Conservation (phyloP, 1,139 yeast species). For the Blastobotrys serpentis region DNA sequence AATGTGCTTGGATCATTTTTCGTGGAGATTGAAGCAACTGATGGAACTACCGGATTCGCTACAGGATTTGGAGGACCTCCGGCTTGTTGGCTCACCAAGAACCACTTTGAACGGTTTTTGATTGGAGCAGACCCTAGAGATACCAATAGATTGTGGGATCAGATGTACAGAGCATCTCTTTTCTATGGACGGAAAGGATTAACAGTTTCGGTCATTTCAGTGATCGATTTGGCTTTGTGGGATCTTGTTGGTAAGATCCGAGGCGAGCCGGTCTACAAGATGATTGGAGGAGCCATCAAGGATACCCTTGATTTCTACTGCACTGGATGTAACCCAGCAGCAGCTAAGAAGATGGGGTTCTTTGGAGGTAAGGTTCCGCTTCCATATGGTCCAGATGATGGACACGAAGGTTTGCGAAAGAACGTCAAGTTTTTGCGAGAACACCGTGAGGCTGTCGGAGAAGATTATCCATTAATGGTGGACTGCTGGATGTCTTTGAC, state of each 20-base stretch:
- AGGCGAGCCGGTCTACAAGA: slow-evolving; percentile 50
- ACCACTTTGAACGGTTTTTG: slow-evolving; percentile 48
- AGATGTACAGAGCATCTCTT: slow-evolving; percentile 50
- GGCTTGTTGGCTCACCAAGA: slow-evolving; percentile 49
- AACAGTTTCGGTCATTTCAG: slow-evolving; percentile 48
- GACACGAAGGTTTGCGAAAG: slow-evolving; percentile 45
- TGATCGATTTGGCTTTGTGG: slow-evolving; percentile 51
- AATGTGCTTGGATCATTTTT: slow-evolving; percentile 52
- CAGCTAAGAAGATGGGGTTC: slow-evolving; percentile 25
- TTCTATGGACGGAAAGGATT: slow-evolving; percentile 52
- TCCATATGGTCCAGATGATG: slow-evolving; percentile 52
- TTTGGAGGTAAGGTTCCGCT: slow-evolving; percentile 40
- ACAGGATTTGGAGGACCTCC: slow-evolving; percentile 56
- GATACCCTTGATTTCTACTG: slow-evolving; percentile 48
- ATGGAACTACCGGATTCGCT: slow-evolving; percentile 50
- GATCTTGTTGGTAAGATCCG: slow-evolving; percentile 50
- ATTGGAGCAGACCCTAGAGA: slow-evolving; percentile 49
- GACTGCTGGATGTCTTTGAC: slow-evolving; percentile 53
- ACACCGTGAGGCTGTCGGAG: slow-evolving; percentile 48
- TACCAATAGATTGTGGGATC: slow-evolving; percentile 47
- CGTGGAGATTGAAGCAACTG: slow-evolving; percentile 48
- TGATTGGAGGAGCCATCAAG: slow-evolving; percentile 51
- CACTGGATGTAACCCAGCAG: slow-evolving; percentile 48
- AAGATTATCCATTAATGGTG: slow-evolving; percentile 52
- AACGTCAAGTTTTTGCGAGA: slow-evolving; percentile 47